phyloP scores from a whole-genome alignment of 257 asterid genomes.

The Forsythia viridissima region DNA sequence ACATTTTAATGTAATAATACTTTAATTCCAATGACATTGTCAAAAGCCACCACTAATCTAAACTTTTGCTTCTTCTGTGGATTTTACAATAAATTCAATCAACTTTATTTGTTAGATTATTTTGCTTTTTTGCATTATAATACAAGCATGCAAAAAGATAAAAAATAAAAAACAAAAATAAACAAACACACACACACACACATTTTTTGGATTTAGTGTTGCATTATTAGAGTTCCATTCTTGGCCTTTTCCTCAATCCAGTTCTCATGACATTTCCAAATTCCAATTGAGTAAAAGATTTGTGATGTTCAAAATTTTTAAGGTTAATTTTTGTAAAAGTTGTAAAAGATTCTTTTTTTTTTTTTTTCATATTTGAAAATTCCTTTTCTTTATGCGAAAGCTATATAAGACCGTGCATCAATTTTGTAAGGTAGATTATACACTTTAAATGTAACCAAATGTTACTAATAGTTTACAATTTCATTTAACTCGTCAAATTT shows the following conservation, averaged over 20 bases:
- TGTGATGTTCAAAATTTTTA: background rate
- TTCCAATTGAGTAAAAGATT: background rate
- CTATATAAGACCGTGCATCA: too few species aligned
- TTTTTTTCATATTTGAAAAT: too few species aligned
- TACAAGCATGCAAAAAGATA: background rate
- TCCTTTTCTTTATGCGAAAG: too few species aligned
- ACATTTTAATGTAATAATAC: conserved; percentile 28
- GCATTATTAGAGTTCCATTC: conserved; percentile 24
- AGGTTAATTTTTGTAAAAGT: too few species aligned
- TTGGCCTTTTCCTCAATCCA: conserved; percentile 1
- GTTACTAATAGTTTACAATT: too few species aligned
- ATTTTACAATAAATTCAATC: conserved; percentile 31
- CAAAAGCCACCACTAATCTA: conserved; percentile 25
- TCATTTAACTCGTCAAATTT: too few species aligned
- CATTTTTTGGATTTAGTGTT: conserved; percentile 31
- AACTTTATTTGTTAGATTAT: background rate
- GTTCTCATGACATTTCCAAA: too few species aligned
- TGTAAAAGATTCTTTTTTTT: too few species aligned
- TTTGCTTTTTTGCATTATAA: conserved; percentile 8
- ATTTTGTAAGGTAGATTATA: too few species aligned
- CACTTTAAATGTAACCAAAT: too few species aligned
- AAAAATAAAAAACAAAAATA: too few species aligned
- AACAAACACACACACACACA: too few species aligned
- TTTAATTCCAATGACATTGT: conserved; percentile 19
- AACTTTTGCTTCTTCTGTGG: conserved; percentile 40